Base-by-base conservation (phyloP, 352 stramenopile genomes). In the Globisporangium spinosum region DNA sequence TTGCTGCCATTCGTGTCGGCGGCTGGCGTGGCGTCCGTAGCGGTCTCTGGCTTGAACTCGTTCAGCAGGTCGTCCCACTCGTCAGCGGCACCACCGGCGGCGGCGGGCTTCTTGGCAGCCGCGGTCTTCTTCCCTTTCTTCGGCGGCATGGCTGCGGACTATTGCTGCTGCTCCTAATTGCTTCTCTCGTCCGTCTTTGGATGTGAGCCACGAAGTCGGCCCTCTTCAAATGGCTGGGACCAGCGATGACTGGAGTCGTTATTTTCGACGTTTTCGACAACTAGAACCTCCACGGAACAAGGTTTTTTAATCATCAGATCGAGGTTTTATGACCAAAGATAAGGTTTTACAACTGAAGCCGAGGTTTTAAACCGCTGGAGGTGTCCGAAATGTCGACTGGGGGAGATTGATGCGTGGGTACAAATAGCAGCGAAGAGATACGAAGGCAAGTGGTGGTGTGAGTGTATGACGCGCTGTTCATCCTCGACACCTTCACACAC, bases 111-210 rank as follows among this genome's bases (percentile, higher is more conserved):
- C 74, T 91, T 92, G 68, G 73, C 74, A 45, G 74, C 81, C 35
- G 74, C 54, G 61, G 80, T 78, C 77, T 94, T 94, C 71, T 83
- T 85, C 62, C 79, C 83, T 67, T 93, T 95, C 74, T 94, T 94
- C 60, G 87, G 87, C 69, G 82, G 73, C 87, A 95, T 95, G 23
- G 38, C 34, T 57, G 65, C 13, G 6, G 10, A 13, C 57, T 47
- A 23, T 65, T 38, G 43, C 34, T 22, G 47, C 7, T 54, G 35
- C 5, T 34, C 10, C 49, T 57, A 10, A 22, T 27, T 67, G 47
- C 23, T 20, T 22, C 40, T 56, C 29, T 32, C 6, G 29, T 58
- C 38, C 13, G 38, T 47, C 38, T 47, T 47, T 47, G 38, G 13
- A 47, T 47, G 38, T 47, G 38, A 47, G 38, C 38, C 38, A 47